phyloP scores from a whole-genome alignment of 1,139 yeast species.

The Spencermartinsiella ligniputridi region DNA sequence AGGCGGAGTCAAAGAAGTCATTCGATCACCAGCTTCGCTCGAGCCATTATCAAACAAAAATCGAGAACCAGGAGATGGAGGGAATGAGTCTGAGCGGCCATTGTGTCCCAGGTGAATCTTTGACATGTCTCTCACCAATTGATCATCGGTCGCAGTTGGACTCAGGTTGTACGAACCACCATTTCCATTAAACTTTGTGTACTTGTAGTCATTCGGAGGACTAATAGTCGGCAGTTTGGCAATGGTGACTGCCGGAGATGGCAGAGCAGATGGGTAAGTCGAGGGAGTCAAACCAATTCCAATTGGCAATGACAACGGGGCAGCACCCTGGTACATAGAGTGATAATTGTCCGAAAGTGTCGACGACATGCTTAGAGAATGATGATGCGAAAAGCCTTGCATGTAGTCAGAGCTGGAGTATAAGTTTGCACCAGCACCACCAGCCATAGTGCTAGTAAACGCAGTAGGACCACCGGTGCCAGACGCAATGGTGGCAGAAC shows the following conservation, averaged over 20 bases:
- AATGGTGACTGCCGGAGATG: constrained; percentile 4
- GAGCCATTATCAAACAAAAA: constrained; percentile 9
- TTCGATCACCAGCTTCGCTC: background rate
- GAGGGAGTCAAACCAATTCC: background rate
- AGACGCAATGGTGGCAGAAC: constrained; percentile 5
- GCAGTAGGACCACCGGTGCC: constrained; percentile 1
- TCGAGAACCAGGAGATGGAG: constrained; percentile 12
- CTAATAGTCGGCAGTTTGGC: constrained; percentile 3
- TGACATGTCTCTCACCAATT: constrained; percentile 6
- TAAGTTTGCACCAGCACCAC: background rate
- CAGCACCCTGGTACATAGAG: constrained; percentile 1
- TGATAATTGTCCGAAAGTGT: background rate
- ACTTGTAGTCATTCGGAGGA: constrained; percentile 7
- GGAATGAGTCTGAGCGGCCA: constrained; percentile 2
- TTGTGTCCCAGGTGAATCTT: constrained; percentile 2
- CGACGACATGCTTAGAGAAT: constrained; percentile 8
- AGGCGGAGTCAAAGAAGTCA: constrained; percentile 3
- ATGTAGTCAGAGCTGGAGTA: background rate
- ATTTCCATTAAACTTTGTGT: background rate
- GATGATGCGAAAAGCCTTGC: constrained; percentile 2
- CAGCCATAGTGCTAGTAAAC: background rate
- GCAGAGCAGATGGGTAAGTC: constrained; percentile 3
- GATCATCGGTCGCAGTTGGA: constrained; percentile 1
- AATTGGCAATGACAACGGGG: background rate
- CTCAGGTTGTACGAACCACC: background rate